Evolutionary conservation across 345 rosid genomes (phyloP).

Genomic region (Theobroma cacao): DNA sequence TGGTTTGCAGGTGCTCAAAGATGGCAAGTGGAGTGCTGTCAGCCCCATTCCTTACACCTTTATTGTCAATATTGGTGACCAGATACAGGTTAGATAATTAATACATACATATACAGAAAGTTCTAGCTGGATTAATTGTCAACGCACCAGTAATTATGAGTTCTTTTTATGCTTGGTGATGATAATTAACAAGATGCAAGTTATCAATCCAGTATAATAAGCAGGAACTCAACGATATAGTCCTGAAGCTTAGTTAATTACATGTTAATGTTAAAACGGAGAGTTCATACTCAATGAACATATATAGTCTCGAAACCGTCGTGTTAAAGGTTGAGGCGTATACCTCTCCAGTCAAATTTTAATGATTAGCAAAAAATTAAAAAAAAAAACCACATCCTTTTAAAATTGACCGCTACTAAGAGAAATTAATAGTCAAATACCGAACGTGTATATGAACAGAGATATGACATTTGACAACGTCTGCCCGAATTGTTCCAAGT

Average conservation of each 20-base stretch:
- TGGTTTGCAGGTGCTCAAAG: conserved; percentile 37
- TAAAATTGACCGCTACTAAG: too few species aligned
- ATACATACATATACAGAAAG: not conserved
- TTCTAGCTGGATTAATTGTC: not conserved
- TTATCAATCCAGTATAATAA: not conserved
- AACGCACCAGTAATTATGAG: not conserved
- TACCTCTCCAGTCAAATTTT: too few species aligned
- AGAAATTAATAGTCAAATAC: not conserved
- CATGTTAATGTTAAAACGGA: too few species aligned
- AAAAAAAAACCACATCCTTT: too few species aligned
- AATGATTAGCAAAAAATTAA: too few species aligned
- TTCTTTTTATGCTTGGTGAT: not conserved
- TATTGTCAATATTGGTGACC: conserved; percentile 43
- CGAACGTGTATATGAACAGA: not conserved
- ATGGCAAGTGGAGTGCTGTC: conserved; percentile 36
- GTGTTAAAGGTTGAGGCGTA: too few species aligned
- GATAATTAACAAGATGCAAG: too few species aligned
- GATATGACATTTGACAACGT: not conserved
- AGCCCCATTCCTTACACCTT: conserved; percentile 34
- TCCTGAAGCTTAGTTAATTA: too few species aligned
- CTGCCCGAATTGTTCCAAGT: not conserved
- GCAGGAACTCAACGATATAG: too few species aligned
- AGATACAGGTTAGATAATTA: conserved; percentile 26
- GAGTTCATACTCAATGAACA: too few species aligned
- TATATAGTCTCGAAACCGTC: too few species aligned